Evolutionary conservation across 306 rosid genomes (phyloP).

Genomic region (Vachellia pachyceras): DNA sequence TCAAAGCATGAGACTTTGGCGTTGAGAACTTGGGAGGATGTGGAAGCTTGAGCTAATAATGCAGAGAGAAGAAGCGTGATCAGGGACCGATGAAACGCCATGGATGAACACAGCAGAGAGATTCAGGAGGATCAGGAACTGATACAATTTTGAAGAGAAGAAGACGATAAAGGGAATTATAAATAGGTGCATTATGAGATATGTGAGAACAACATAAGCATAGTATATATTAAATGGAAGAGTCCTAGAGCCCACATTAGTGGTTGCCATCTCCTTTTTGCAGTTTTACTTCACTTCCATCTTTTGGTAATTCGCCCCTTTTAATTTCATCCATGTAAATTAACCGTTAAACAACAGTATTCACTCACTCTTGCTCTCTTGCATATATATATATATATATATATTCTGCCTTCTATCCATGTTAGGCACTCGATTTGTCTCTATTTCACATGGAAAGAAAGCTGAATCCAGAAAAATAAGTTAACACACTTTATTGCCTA

Average conservation of each 20-base stretch:
- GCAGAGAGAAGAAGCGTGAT: slow-evolving; percentile 54
- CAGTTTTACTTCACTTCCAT: neutral
- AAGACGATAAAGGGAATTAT: neutral
- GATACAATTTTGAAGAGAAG: slow-evolving; percentile 15
- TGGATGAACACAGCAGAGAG: slow-evolving; percentile 2
- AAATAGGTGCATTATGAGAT: too few relatives aligned
- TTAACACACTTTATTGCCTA: too few relatives aligned
- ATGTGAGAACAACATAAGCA: neutral
- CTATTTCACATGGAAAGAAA: too few relatives aligned
- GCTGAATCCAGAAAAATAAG: too few relatives aligned
- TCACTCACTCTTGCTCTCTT: neutral
- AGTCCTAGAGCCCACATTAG: slow-evolving; percentile 34
- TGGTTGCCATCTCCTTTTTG: slow-evolving; percentile 39
- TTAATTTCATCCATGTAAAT: neutral
- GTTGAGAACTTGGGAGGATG: slow-evolving; percentile 50
- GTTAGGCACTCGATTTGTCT: too few relatives aligned
- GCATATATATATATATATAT: neutral
- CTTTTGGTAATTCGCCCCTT: neutral
- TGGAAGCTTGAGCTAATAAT: slow-evolving; percentile 45
- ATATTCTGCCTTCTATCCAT: too few relatives aligned
- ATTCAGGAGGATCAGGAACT: neutral
- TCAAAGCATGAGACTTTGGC: slow-evolving; percentile 85
- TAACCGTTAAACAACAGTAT: neutral
- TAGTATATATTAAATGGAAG: neutral
- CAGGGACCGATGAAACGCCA: slow-evolving; percentile 59